A percentile compares a stretch with the other conserved stretches of the same genome.
Conservation (phyloP, 2,329 filamentous ascomycete genomes). For the Pseudopyricularia cyperi region DNA sequence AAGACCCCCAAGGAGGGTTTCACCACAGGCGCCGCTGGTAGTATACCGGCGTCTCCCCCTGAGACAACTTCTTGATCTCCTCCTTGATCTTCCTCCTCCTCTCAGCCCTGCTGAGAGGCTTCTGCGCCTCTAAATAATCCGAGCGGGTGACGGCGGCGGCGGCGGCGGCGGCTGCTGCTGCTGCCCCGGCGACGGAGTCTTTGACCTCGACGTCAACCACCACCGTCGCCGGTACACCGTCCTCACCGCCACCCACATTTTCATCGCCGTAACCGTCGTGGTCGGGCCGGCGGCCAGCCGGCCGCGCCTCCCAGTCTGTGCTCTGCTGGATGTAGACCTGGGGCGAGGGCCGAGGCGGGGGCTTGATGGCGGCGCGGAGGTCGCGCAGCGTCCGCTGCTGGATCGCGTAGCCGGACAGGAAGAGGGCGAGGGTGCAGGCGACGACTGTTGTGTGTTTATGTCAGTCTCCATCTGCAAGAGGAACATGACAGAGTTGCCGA, state of each 20-base stretch:
- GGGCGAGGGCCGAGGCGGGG: constrained; percentile 33
- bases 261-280: neutral
- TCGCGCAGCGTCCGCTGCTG: constrained; percentile 76
- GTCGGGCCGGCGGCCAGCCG: neutral
- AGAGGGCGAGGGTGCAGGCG: constrained; percentile 68
- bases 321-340: constrained; percentile 26
- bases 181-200: neutral
- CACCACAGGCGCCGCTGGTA: constrained; percentile 45
- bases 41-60: constrained; percentile 23
- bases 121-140: constrained; percentile 14
- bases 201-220: constrained; percentile 4
- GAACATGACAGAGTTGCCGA: neutral
- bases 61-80: constrained; percentile 8
- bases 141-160: constrained; percentile 18
- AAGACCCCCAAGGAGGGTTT: neutral
- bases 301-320: neutral
- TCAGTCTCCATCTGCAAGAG: neutral
- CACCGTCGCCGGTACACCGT: neutral
- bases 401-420: constrained; percentile 75
- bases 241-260: constrained; percentile 6
- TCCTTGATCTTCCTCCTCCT: constrained; percentile 34
- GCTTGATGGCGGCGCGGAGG: constrained; percentile 57
- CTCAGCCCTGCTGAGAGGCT: constrained; percentile 37
- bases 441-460: constrained; percentile 36
- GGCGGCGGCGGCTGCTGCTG: constrained; percentile 4